These are phyloP conservation scores for Verruconis gallopava DNA, from an alignment of 2,329 filamentous ascomycete species.

Conservation along the genomic window DNA sequence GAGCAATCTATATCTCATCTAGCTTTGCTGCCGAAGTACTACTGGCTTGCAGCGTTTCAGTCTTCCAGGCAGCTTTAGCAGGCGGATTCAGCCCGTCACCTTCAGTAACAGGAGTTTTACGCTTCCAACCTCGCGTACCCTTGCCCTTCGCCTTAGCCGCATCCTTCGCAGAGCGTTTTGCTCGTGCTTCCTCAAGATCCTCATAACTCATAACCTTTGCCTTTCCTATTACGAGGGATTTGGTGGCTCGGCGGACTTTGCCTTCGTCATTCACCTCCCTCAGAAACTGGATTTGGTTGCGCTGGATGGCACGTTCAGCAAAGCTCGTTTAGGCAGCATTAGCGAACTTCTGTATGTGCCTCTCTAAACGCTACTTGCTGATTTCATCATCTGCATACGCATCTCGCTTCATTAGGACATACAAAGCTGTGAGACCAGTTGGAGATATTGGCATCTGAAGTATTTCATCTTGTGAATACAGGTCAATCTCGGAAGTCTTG, in stretches of 20 bases:
- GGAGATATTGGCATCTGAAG: constrained; percentile 5
- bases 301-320: constrained; percentile 14
- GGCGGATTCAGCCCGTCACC: background rate
- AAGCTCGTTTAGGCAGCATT: constrained; percentile 16
- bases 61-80: background rate
- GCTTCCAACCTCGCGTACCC: background rate
- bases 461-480: constrained; percentile 9
- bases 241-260: constrained; percentile 16
- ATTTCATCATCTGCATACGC: constrained; percentile 11
- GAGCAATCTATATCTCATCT: background rate
- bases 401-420: constrained; percentile 13
- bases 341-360: constrained; percentile 9
- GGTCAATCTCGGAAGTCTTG: constrained; percentile 3
- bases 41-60: background rate
- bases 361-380: constrained; percentile 11
- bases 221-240: constrained; percentile 15
- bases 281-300: constrained; percentile 18
- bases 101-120: constrained; percentile 1
- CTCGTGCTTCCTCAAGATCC: constrained; percentile 3
- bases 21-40: background rate
- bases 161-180: background rate
- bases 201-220: constrained; percentile 18
- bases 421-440: constrained; percentile 13
- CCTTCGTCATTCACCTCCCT: constrained; percentile 17
- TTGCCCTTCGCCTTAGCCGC: background rate